Percentiles rank a stretch among this genome's conserved stretches.
Conservation (phyloP, 2,329 filamentous ascomycete species). For the Penicillium sp. region DNA sequence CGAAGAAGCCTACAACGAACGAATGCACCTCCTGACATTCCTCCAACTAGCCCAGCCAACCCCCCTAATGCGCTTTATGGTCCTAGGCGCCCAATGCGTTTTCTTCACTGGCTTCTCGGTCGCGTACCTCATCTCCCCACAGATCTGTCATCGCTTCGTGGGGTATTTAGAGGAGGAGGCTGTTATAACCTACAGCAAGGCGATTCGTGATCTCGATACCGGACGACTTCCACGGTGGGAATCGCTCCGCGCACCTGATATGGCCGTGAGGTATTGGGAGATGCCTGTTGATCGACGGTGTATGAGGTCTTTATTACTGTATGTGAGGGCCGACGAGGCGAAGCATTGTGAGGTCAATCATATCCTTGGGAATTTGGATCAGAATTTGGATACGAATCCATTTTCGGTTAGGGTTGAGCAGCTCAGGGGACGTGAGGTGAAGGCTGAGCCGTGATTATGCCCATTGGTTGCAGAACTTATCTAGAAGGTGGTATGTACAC, state of each 20-base stretch:
- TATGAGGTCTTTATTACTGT: slow-evolving; percentile 84
- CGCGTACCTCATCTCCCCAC: slow-evolving; percentile 80
- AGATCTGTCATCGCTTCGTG: slow-evolving; percentile 90
- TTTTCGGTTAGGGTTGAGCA: slow-evolving; percentile 67
- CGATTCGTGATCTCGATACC: slow-evolving; percentile 80
- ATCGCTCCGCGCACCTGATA: slow-evolving; percentile 76
- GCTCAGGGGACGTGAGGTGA: background rate
- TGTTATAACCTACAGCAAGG: slow-evolving; percentile 89
- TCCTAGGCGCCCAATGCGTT: slow-evolving; percentile 88
- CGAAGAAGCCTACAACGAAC: slow-evolving; percentile 88
- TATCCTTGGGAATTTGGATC: slow-evolving; percentile 83
- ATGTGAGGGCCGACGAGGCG: slow-evolving; percentile 86
- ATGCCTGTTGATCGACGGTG: slow-evolving; percentile 81
- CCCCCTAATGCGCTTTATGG: slow-evolving; percentile 87
- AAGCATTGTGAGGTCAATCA: slow-evolving; percentile 95
- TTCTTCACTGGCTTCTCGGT: slow-evolving; percentile 96
- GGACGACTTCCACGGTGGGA: slow-evolving; percentile 84
- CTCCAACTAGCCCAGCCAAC: slow-evolving; percentile 86
- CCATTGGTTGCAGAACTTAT: background rate
- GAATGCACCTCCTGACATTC: slow-evolving; percentile 91
- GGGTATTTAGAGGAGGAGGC: slow-evolving; percentile 98
- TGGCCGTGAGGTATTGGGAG: slow-evolving; percentile 88
- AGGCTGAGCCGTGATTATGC: background rate
- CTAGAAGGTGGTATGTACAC: background rate
- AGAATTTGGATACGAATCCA: slow-evolving; percentile 85